Evolutionary conservation across 257 asterid genomes (phyloP), one percentile per base, ranked within the genome.

Genomic region (Cruciata laevipes): DNA sequence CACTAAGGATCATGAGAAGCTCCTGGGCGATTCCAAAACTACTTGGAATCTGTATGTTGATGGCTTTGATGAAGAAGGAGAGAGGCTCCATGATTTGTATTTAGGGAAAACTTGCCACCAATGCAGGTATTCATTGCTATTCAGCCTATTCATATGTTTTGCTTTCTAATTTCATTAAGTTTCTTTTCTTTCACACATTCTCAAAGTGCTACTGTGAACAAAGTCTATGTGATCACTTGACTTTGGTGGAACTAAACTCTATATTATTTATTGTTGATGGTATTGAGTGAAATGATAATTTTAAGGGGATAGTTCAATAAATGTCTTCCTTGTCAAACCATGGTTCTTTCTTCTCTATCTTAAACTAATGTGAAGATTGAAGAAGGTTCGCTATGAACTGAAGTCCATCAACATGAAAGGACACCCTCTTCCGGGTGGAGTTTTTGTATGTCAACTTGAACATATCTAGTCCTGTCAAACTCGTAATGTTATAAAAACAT

Each of bases 81-180:
- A 68, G 49, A 86, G 87, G 13, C 58, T 83, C 0, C 83, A 86
- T 64, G 96, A 89, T 66, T 74, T 82, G 38, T 13, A 32, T 53
- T 38, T 33, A 9, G 91, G 91, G 53, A 89, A 78, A 82, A 40
- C 61, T 67, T 89, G 95, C 71, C 96, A 89, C 74, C 96, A 86
- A 58, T 89, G 96, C 91, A 84, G 96, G 95, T 85, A 70, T 42
- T 42, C 12, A 7, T 12, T 44, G 40, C 60, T 21, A 23, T 0
- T 59, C 51, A 47, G 55, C 23, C 62, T 12, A 20, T 6, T 24
- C 13, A 13, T 9, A 37, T 37, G 42, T 37, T 17, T 61, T 64
- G 18, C 55, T 53, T 21, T 67, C 52, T 14, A n/a, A 37, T 18
- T 31, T 18, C n/a, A 27, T 38, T 31, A 27, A 13, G 14, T 42